These are phyloP conservation scores for Mycena albidolilacea DNA, from an alignment of 768 basidiomycete genomes.

Conservation along the genomic window DNA sequence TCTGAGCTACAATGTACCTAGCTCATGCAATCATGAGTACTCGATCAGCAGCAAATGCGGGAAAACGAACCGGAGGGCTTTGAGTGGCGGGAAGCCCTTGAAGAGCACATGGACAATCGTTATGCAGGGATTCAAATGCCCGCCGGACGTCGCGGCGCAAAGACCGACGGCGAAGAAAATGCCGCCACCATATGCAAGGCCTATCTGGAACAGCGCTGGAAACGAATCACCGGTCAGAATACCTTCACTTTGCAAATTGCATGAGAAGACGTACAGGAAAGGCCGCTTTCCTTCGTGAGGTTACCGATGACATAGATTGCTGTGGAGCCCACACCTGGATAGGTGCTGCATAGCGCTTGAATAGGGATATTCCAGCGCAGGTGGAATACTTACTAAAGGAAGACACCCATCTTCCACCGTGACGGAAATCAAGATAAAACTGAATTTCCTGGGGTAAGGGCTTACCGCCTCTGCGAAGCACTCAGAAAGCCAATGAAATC, in stretches of 20 bases:
- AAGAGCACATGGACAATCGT: slow-evolving; percentile 67
- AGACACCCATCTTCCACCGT: slow-evolving; percentile 66
- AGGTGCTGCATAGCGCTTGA: background rate
- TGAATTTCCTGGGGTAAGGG: slow-evolving; percentile 3
- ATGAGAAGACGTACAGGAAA: slow-evolving; percentile 62
- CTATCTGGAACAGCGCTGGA: slow-evolving; percentile 70
- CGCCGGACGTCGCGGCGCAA: slow-evolving; percentile 68
- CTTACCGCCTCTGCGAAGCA: slow-evolving; percentile 73
- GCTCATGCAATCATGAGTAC: background rate
- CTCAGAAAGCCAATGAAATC: slow-evolving; percentile 69
- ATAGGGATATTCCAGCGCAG: slow-evolving; percentile 60
- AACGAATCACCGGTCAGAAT: slow-evolving; percentile 16
- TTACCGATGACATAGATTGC: slow-evolving; percentile 65
- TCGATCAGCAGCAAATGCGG: background rate
- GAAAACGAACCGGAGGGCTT: slow-evolving; percentile 62
- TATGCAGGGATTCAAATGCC: slow-evolving; percentile 78
- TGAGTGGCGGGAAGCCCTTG: slow-evolving; percentile 67
- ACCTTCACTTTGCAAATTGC: background rate
- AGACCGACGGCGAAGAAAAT: slow-evolving; percentile 71
- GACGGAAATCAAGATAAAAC: slow-evolving; percentile 16
- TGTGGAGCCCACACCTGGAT: slow-evolving; percentile 68
- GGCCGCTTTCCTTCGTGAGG: slow-evolving; percentile 54
- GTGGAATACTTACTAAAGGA: slow-evolving; percentile 58
- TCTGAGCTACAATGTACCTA: slow-evolving; percentile 78
- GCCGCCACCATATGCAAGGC: slow-evolving; percentile 70